phyloP scores from a whole-genome alignment of 1,284 basidiomycete species.

The Marasmius sp. region DNA sequence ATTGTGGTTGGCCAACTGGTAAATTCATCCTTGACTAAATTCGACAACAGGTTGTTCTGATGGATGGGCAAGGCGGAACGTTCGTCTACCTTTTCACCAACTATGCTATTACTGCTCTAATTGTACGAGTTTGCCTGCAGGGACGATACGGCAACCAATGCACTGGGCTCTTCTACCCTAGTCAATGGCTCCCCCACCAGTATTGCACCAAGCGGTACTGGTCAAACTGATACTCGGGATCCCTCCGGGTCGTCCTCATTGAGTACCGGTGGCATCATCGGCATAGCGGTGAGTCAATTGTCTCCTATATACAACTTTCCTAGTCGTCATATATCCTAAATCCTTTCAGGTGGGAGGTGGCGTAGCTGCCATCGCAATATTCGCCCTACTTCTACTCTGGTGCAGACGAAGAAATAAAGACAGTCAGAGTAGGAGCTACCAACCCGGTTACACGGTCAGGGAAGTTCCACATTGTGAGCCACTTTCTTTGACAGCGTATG shows the following conservation, averaged over 20 bases:
- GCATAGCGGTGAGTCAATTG: slow-evolving; percentile 6
- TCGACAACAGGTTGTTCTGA: neutral
- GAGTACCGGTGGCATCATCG: slow-evolving; percentile 2
- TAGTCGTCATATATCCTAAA: neutral
- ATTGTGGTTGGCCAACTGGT: neutral
- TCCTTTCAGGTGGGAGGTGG: neutral
- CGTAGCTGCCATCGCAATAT: neutral
- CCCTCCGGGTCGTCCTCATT: neutral
- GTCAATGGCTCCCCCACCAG: neutral
- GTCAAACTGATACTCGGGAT: neutral
- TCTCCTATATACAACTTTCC: neutral
- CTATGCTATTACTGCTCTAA: neutral
- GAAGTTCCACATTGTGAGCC: neutral
- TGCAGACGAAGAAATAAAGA: neutral
- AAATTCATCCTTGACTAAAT: no score
- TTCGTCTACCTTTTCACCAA: neutral
- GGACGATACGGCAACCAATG: neutral
- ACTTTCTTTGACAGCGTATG: neutral
- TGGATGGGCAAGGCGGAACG: neutral
- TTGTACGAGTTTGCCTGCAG: neutral
- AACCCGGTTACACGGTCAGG: no score
- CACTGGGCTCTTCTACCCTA: neutral
- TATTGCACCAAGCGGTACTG: neutral
- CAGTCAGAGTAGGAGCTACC: no score
- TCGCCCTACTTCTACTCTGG: neutral